phyloP scores from a whole-genome alignment of 2,329 filamentous ascomycete genomes.

The Cytospora mali region DNA sequence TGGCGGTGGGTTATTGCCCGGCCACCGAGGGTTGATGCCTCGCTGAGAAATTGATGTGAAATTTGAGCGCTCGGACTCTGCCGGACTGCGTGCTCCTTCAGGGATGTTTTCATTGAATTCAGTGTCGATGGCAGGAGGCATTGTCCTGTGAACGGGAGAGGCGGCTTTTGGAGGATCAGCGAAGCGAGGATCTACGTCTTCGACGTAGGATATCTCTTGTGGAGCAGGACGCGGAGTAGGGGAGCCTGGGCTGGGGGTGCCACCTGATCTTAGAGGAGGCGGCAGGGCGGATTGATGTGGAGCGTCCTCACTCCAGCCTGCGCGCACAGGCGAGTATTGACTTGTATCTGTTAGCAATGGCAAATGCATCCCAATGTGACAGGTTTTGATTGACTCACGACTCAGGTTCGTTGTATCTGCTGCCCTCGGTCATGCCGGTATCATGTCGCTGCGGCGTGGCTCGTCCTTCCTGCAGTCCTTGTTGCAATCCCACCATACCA shows the following conservation, averaged over 20 bases:
- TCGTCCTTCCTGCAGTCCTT: constrained; percentile 60
- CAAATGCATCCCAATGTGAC: background rate
- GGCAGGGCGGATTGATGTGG: constrained; percentile 43
- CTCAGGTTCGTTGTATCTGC: constrained; percentile 68
- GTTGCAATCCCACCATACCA: constrained; percentile 62
- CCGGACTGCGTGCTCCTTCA: constrained; percentile 66
- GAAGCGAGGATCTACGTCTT: constrained; percentile 91
- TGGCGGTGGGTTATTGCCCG: constrained; percentile 50
- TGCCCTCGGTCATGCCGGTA: constrained; percentile 65
- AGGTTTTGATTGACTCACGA: constrained; percentile 59
- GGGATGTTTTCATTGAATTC: constrained; percentile 40
- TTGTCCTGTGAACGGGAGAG: constrained; percentile 37
- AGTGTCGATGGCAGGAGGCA: constrained; percentile 34
- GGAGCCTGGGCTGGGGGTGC: constrained; percentile 40
- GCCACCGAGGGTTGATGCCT: constrained; percentile 86
- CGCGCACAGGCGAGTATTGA: constrained; percentile 58
- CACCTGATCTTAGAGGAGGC: constrained; percentile 28
- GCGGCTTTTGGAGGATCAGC: constrained; percentile 49
- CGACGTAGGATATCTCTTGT: constrained; percentile 41
- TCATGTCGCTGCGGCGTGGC: constrained; percentile 46
- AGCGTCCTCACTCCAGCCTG: constrained; percentile 57
- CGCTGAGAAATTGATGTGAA: constrained; percentile 92
- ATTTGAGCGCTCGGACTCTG: constrained; percentile 76
- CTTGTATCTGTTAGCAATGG: constrained; percentile 32
- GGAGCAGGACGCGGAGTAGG: constrained; percentile 41